Percentiles rank a stretch among this genome's conserved stretches.
Evolutionary conservation across 192 early-diverging fungal species (phyloP).

Genomic region (Tieghemiomyces parasiticus): DNA sequence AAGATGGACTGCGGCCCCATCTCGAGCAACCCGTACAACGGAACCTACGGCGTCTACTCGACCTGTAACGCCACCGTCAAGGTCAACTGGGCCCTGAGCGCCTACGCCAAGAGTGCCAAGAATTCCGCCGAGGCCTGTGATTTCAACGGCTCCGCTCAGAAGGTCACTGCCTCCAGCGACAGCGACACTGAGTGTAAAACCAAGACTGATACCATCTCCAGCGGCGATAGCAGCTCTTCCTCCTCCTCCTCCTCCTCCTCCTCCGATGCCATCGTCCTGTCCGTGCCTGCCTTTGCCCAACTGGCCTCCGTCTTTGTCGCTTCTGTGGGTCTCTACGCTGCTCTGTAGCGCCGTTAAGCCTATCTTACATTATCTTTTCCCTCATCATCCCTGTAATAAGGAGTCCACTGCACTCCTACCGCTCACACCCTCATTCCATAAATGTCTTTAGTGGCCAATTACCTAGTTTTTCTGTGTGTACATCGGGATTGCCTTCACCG

Average conservation of each 20-base stretch:
- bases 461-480: no score
- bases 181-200: background rate
- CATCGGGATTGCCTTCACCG: no score
- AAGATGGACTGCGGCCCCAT: slow-evolving; percentile 22
- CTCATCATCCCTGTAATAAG: no score
- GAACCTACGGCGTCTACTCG: slow-evolving; percentile 29
- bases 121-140: slow-evolving; percentile 25
- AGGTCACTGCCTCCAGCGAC: background rate
- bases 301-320: no score
- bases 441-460: no score
- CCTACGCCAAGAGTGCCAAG: slow-evolving; percentile 24
- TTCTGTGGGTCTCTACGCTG: no score
- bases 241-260: background rate
- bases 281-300: no score
- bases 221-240: background rate
- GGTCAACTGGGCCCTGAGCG: slow-evolving; percentile 29
- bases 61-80: slow-evolving; percentile 25
- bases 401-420: no score
- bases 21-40: slow-evolving; percentile 15
- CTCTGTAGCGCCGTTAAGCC: no score
- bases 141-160: slow-evolving; percentile 26
- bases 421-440: no score
- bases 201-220: background rate
- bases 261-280: background rate
- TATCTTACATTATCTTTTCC: no score